phyloP scores from a whole-genome alignment of 192 early-diverging fungal genomes.

The Coemansia sp. region DNA sequence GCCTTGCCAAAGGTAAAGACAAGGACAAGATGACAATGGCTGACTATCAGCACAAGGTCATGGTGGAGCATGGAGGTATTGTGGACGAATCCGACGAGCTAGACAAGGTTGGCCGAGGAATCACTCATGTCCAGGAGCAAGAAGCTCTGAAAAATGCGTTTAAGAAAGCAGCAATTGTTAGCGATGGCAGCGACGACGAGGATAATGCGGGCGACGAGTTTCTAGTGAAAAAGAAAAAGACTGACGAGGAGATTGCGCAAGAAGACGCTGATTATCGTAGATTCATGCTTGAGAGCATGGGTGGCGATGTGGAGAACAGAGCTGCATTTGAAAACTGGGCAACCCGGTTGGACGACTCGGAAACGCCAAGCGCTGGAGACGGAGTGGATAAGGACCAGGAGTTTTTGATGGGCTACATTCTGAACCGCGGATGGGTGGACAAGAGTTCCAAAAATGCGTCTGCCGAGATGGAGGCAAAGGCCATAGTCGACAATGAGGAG shows the following conservation, averaged over 20 bases:
- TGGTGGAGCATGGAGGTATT: slow-evolving; percentile 54
- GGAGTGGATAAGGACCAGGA: slow-evolving; percentile 58
- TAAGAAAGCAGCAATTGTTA: slow-evolving; percentile 65
- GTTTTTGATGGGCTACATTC: slow-evolving; percentile 89
- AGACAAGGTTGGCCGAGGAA: background rate
- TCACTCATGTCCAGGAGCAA: slow-evolving; percentile 86
- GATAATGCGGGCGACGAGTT: slow-evolving; percentile 68
- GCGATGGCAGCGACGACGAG: slow-evolving; percentile 34
- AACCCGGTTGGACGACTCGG: background rate
- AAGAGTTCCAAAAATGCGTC: slow-evolving; percentile 64
- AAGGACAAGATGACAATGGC: slow-evolving; percentile 64
- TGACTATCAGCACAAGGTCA: slow-evolving; percentile 78
- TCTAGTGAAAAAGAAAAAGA: slow-evolving; percentile 71
- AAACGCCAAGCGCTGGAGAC: slow-evolving; percentile 14
- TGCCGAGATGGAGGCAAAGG: slow-evolving; percentile 64
- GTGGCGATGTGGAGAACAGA: slow-evolving; percentile 17
- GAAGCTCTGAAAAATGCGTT: slow-evolving; percentile 72
- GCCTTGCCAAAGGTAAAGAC: slow-evolving; percentile 20
- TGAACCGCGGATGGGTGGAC: slow-evolving; percentile 95
- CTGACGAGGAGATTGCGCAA: slow-evolving; percentile 69
- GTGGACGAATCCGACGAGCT: slow-evolving; percentile 50
- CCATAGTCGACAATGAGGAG: slow-evolving; percentile 71
- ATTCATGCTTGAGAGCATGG: slow-evolving; percentile 84
- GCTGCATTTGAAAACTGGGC: slow-evolving; percentile 41
- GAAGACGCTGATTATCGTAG: slow-evolving; percentile 90